A percentile compares a stretch with the other conserved stretches of the same genome.
These are phyloP conservation scores for Globisporangium barbulae DNA, from an alignment of 352 stramenopile species.

Conservation along the genomic window DNA sequence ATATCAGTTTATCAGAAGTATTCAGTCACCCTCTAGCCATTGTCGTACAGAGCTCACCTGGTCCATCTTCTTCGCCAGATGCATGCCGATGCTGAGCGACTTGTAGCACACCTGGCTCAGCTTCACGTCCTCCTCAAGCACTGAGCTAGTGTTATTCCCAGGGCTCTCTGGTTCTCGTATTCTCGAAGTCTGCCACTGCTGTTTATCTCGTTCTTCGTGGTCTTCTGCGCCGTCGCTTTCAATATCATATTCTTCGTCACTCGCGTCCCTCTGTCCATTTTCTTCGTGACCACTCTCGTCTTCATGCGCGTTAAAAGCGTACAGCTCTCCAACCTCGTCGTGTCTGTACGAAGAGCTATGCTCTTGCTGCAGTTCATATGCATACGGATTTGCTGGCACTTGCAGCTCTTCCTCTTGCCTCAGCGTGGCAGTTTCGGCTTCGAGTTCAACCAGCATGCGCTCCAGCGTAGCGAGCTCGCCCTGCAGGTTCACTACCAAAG, in stretches of 20 bases:
- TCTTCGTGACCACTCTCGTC: not conserved
- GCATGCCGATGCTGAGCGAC: constrained; percentile 31
- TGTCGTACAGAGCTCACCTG: constrained; percentile 16
- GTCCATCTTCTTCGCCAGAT: constrained; percentile 30
- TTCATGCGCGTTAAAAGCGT: not conserved
- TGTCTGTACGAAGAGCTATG: not conserved
- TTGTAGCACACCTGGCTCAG: constrained; percentile 41
- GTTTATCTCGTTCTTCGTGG: not conserved
- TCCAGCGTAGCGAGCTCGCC: constrained; percentile 37
- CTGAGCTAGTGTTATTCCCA: not conserved
- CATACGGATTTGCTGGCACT: not conserved
- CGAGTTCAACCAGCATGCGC: constrained; percentile 35
- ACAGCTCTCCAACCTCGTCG: not conserved
- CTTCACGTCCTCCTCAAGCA: constrained; percentile 2
- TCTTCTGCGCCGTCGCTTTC: not conserved
- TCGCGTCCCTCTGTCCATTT: constrained; percentile 4
- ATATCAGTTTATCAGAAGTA: not conserved
- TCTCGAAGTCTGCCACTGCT: not conserved
- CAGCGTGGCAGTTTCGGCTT: constrained; percentile 31
- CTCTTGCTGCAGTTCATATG: constrained; percentile 9
- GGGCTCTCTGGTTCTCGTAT: not conserved
- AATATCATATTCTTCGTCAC: not conserved
- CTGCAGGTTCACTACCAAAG: constrained; percentile 21
- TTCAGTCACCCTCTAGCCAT: not conserved
- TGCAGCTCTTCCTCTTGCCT: not conserved